Base-by-base conservation (phyloP, 2,329 filamentous ascomycete species). In the Arthrobotrys sphaeroides region DNA sequence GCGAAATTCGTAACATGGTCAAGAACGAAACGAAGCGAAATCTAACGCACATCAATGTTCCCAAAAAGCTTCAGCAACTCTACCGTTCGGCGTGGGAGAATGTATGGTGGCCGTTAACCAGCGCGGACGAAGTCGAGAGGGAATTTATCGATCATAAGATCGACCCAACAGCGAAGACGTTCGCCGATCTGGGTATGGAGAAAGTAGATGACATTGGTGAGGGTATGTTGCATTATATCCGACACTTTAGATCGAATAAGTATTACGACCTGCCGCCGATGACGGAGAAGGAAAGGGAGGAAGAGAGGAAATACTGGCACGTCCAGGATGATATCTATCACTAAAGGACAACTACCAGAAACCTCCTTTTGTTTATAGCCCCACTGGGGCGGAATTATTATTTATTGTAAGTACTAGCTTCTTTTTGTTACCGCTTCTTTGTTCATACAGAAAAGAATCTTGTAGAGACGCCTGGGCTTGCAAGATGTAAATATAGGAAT, bases 301-400 rank as follows among this genome's bases (percentile, higher is more conserved):
- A 98, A 83, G 94, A 98, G 84, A 95, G 90, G 88, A 95, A 97
- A 87, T 99, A 96, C 83, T 85, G 98, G 83, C 95, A 99, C 83
- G 94, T 99, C 77, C 85, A 93, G 82, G 92, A 96, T 82, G 90
- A 95, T 69, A 53, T 72, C 18, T 72, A 72, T 43, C 61, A 72
- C 38, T 72, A 65, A 51, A 59, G n/a, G 2, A 28, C 2, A 36
- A 16, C 40, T 40, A 40, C 28, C 31, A 43, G n/a, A n/a, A 66
- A 24, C 38, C 10, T 22, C 26, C 9, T 38, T 40, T 57, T 66
- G 40, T 55, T 43, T 13, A 61, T 67, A 66, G 36, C 40, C 24
- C 3, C 26, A 12, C n/a, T 28, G 26, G 22, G 42, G 33, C n/a
- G 43, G 16, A 38, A 38, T 12, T 45, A 42, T 69, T 60, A 47